A percentile compares a stretch with the other conserved stretches of the same genome.
Evolutionary conservation across 768 basidiomycete genomes (phyloP).

Genomic region (Kwoniella dejecticola): DNA sequence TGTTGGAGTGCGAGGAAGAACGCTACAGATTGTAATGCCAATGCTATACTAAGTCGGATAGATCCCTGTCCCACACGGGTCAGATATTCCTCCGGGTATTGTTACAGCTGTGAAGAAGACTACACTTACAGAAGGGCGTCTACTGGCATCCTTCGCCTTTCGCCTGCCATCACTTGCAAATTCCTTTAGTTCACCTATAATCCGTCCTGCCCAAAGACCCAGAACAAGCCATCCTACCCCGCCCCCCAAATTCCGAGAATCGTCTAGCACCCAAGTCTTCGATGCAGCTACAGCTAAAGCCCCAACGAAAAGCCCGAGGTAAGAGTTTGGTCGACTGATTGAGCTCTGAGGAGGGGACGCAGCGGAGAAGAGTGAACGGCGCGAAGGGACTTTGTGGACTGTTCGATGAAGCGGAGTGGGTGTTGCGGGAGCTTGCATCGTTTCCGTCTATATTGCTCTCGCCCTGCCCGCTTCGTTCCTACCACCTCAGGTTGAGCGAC

Average conservation of each 20-base stretch:
- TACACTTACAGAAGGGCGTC: not conserved
- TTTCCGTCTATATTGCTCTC: too few species aligned
- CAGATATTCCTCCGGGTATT: not conserved
- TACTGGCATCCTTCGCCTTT: constrained; percentile 23
- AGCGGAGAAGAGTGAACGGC: not conserved
- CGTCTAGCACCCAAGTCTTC: constrained; percentile 32
- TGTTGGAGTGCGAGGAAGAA: constrained; percentile 20
- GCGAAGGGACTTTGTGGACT: constrained; percentile 15
- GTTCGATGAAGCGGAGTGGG: constrained; percentile 25
- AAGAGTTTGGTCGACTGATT: constrained; percentile 13
- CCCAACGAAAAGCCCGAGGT: constrained; percentile 27
- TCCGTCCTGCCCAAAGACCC: constrained; percentile 31
- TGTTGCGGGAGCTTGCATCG: constrained; percentile 12
- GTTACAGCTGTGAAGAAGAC: not conserved
- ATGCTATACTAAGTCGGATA: not conserved
- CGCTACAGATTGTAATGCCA: constrained; percentile 18
- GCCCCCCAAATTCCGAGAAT: constrained; percentile 13
- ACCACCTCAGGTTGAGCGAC: too few species aligned
- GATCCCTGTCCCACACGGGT: not conserved
- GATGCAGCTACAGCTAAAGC: constrained; percentile 35
- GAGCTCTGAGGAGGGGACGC: not conserved
- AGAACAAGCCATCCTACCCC: constrained; percentile 37
- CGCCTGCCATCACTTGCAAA: constrained; percentile 12
- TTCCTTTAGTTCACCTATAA: constrained; percentile 23
- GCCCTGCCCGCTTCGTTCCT: too few species aligned